A percentile compares a stretch with the other conserved stretches of the same genome.
Evolutionary conservation across 805 yeast species (phyloP).

Genomic region (Isabelozyma heimii): DNA sequence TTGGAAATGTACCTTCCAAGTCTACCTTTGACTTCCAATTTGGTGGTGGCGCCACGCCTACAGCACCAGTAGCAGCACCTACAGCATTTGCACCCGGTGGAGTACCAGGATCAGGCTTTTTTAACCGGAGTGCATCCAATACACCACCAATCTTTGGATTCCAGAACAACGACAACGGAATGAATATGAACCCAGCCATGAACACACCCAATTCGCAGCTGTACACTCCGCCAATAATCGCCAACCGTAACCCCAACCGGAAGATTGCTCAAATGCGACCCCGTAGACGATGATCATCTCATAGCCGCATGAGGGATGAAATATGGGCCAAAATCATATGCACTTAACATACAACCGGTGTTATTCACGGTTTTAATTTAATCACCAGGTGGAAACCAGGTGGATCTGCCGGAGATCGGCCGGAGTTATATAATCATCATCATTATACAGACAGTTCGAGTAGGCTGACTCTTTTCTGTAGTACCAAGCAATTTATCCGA

Average conservation of each 20-base stretch:
- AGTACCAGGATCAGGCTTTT: neutral
- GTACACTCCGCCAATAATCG: neutral
- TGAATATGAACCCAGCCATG: neutral
- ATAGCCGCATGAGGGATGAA: neutral
- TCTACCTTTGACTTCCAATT: neutral
- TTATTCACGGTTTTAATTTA: no score
- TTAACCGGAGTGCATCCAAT: neutral
- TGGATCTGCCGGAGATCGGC: no score
- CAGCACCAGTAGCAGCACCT: neutral
- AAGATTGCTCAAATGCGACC: neutral
- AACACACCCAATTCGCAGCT: neutral
- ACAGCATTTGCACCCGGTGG: slow-evolving; percentile 3
- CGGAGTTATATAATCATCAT: no score
- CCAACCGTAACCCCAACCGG: slow-evolving; percentile 1
- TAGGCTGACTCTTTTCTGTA: no score
- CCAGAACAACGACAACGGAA: neutral
- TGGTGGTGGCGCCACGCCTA: neutral
- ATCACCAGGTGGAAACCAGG: no score
- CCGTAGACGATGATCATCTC: neutral
- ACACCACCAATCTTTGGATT: neutral
- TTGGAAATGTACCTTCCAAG: neutral
- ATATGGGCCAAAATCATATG: neutral
- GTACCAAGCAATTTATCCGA: no score
- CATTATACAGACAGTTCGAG: no score
- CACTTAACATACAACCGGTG: no score